Evolutionary conservation across 2,329 filamentous ascomycete species (phyloP), one percentile per base, ranked within the genome.

Genomic region (Paracorniculantispora psalliotae): DNA sequence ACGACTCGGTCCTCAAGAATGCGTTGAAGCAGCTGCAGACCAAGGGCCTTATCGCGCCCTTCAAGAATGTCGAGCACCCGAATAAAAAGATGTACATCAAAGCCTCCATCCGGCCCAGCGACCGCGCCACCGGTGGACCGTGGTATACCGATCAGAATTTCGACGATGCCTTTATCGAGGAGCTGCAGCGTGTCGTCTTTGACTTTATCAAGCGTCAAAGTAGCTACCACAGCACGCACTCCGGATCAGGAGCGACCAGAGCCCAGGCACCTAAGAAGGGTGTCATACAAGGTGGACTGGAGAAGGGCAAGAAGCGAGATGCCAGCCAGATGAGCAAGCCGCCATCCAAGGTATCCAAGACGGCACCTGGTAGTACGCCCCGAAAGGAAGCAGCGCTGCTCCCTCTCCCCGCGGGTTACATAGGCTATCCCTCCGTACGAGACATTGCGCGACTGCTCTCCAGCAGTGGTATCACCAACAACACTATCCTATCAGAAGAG

Each of bases 41-140:
- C 41, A 92, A 91, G 71, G 85, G 86, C 37, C 86, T 96, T 70
- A 92, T 99, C 72, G 89, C 90, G 68, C 86, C 87, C 60, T 92
- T 97, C 76, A 94, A 93, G 76, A 94, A 89, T 72, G 92, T 96
- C 74, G 92, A 96, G 75, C 88, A 90, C 69, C 91, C 91, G 28
- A 90, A 88, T 65, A 89, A 94, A 71, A 96, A 96, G 76, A 96
- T 96, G 83, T 99, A 94, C 80, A 96, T 99, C 81, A 87, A 96
- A 68, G 85, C 88, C 57, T 87, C 88, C 63, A 83, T 99, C 61
- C 85, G 86, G 12, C 93, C 94, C 0, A 91, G 88, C 57, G 92
- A 97, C 62, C 89, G 94, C 62, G 90, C 96, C 49, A 96, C 92
- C 0, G 94, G 94, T 50, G 94, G 94, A 1, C 89, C 91, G 9